These are phyloP conservation scores for Suillus tomentosus DNA, from an alignment of 768 basidiomycete genomes.

Conservation along the genomic window DNA sequence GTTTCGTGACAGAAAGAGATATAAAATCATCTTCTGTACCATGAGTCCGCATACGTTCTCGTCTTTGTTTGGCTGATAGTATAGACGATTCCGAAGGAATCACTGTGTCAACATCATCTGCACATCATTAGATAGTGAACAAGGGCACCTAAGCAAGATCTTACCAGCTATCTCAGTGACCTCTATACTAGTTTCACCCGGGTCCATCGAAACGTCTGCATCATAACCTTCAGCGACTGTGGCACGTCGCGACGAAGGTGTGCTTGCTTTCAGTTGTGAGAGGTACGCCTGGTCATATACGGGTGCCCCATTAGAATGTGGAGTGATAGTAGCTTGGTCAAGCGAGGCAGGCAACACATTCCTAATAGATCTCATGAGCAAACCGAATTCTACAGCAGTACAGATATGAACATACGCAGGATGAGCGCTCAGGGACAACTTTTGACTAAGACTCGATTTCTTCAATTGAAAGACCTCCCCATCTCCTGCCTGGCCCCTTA, in stretches of 20 bases:
- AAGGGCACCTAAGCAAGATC: conserved; percentile 5
- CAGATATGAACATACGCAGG: conserved; percentile 43
- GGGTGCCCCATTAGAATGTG: conserved; percentile 48
- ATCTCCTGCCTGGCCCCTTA: conserved; percentile 48
- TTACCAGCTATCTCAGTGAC: conserved; percentile 34
- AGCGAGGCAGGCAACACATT: conserved; percentile 46
- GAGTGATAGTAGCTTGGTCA: conserved; percentile 58
- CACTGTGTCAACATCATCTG: conserved; percentile 41
- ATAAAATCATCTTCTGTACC: conserved; percentile 70
- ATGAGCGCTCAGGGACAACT: conserved; percentile 57
- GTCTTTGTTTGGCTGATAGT: conserved; percentile 70
- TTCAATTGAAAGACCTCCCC: conserved; percentile 77
- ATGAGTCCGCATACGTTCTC: conserved; percentile 63
- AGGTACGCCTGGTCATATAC: conserved; percentile 75
- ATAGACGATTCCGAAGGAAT: conserved; percentile 78
- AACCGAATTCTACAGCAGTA: conserved; percentile 5
- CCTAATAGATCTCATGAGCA: conserved; percentile 30
- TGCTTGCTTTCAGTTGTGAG: conserved; percentile 77
- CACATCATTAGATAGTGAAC: conserved; percentile 12
- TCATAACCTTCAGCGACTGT: conserved; percentile 44
- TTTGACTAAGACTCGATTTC: conserved; percentile 75
- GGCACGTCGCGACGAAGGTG: conserved; percentile 53
- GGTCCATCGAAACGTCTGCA: conserved; percentile 47
- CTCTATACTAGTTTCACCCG: conserved; percentile 43
- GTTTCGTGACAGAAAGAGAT: conserved; percentile 68